These are phyloP conservation scores for Theileria parva DNA, from an alignment of 169 alveolate species.

Conservation along the genomic window DNA sequence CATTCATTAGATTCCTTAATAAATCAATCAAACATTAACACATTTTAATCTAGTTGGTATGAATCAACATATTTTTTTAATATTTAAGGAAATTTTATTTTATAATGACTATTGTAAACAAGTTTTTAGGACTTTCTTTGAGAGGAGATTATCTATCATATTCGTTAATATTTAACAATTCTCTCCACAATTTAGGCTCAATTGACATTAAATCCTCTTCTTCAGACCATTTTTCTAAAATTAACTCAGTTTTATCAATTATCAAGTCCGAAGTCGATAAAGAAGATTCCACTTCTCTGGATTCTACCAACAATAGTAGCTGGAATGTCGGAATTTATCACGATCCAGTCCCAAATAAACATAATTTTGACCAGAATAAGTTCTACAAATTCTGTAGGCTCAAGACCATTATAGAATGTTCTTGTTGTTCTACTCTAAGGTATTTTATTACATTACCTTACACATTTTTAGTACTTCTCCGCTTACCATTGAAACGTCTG, in stretches of 20 bases:
- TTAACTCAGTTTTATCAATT: slow-evolving; percentile 29
- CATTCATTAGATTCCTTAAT: neutral
- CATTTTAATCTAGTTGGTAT: neutral
- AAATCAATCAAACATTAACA: neutral
- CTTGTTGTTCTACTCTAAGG: slow-evolving; percentile 37
- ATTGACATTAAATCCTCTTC: slow-evolving; percentile 27
- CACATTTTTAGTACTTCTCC: neutral
- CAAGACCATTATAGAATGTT: slow-evolving; percentile 63
- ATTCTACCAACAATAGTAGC: neutral
- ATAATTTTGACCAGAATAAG: slow-evolving; percentile 17
- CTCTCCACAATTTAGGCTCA: slow-evolving; percentile 46
- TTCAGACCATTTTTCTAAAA: slow-evolving; percentile 22
- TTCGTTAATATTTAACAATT: slow-evolving; percentile 40
- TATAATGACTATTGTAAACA: slow-evolving; percentile 12
- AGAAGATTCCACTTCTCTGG: slow-evolving; percentile 5
- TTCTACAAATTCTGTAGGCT: slow-evolving; percentile 50
- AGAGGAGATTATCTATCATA: slow-evolving; percentile 44
- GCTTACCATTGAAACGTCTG: slow-evolving; percentile 23
- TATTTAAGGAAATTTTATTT: neutral
- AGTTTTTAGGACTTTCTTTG: slow-evolving; percentile 49
- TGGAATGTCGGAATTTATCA: slow-evolving; percentile 47
- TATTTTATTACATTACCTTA: neutral
- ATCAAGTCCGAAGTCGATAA: slow-evolving; percentile 18
- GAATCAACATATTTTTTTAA: neutral
- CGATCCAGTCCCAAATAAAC: slow-evolving; percentile 25